phyloP scores from a whole-genome alignment of 495 filamentous ascomycete genomes.

The Neurospora sp. region DNA sequence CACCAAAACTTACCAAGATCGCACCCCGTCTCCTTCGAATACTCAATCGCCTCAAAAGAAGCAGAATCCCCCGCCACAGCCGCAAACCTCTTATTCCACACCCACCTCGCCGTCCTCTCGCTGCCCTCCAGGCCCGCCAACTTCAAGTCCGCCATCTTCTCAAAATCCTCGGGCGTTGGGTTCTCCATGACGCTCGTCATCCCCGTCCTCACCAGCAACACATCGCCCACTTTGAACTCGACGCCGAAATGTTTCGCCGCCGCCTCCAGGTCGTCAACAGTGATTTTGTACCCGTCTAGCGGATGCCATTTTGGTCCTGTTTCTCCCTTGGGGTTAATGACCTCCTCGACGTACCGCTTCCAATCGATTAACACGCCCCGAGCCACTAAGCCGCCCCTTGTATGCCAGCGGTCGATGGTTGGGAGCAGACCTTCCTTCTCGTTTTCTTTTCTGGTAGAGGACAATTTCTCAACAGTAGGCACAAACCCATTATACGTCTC shows the following conservation, averaged over 20 bases:
- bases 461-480: slow-evolving; percentile 17
- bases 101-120: slow-evolving; percentile 46
- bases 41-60: slow-evolving; percentile 36
- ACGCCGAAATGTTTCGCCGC: slow-evolving; percentile 49
- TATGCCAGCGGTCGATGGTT: slow-evolving; percentile 34
- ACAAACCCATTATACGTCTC: slow-evolving; percentile 44
- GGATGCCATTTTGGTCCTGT: slow-evolving; percentile 34
- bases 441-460: slow-evolving; percentile 12
- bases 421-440: slow-evolving; percentile 10
- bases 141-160: slow-evolving; percentile 19
- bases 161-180: slow-evolving; percentile 37
- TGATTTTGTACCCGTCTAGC: slow-evolving; percentile 51
- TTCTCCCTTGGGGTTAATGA: slow-evolving; percentile 23
- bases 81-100: slow-evolving; percentile 45
- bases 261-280: slow-evolving; percentile 42
- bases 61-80: slow-evolving; percentile 42
- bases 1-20: slow-evolving; percentile 26
- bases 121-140: slow-evolving; percentile 38
- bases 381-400: slow-evolving; percentile 41
- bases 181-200: slow-evolving; percentile 48
- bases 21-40: slow-evolving; percentile 14
- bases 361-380: slow-evolving; percentile 51
- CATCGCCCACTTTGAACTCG: slow-evolving; percentile 48
- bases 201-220: slow-evolving; percentile 58
- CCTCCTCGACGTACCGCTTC: slow-evolving; percentile 33